These are phyloP conservation scores for Picea glauca DNA, from an alignment of 75 land plant genomes.

Conservation along the genomic window DNA sequence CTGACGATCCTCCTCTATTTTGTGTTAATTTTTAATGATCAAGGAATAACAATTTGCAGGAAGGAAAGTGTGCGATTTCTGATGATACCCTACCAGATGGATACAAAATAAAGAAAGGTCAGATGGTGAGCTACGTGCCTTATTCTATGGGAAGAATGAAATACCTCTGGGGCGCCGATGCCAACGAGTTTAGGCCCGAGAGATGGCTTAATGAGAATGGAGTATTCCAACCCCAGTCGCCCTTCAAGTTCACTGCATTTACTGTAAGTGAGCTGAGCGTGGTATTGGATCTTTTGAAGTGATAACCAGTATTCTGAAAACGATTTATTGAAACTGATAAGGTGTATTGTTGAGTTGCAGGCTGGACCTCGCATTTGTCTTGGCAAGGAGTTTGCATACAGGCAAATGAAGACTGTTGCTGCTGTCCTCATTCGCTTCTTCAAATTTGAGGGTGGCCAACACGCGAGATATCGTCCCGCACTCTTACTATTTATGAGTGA, in stretches of 20 bases:
- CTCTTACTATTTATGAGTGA: too few species aligned
- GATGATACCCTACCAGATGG: conserved; percentile 69
- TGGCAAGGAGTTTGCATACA: conserved; percentile 17
- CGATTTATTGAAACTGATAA: not conserved
- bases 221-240: conserved; percentile 28
- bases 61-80: conserved; percentile 14
- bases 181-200: conserved; percentile 36
- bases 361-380: not conserved
- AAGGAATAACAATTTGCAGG: conserved; percentile 3
- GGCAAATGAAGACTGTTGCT: conserved; percentile 13
- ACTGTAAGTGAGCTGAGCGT: conserved; percentile 12
- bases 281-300: not conserved
- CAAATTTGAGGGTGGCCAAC: too few species aligned
- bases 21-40: too few species aligned
- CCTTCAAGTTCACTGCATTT: conserved; percentile 48
- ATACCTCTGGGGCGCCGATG: conserved; percentile 48
- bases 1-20: too few species aligned
- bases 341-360: not conserved
- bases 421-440: not conserved
- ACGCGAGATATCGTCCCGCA: too few species aligned
- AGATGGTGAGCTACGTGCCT: conserved; percentile 26
- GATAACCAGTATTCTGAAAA: not conserved
- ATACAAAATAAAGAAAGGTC: conserved; percentile 34
- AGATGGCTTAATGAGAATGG: conserved; percentile 43
- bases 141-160: conserved; percentile 57